Evolutionary conservation across 306 rosid species (phyloP).

Genomic region (Albizia julibrissin): DNA sequence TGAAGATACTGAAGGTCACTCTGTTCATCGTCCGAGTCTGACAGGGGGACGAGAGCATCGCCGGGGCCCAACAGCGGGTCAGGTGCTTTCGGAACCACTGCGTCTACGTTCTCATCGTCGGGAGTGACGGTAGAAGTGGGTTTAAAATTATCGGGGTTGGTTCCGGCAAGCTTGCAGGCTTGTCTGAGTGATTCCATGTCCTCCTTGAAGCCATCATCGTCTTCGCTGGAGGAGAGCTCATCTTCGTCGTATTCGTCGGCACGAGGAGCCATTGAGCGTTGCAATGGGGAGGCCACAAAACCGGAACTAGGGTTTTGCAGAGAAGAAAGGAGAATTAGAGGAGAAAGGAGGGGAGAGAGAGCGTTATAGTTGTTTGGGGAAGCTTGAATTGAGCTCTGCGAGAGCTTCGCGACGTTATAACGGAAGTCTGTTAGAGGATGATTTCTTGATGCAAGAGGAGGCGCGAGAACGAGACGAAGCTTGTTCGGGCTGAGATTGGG

Average conservation of each 20-base stretch:
- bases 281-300: background rate
- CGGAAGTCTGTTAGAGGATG: background rate
- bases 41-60: conserved; percentile 5
- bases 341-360: background rate
- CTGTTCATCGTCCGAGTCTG: conserved; percentile 32
- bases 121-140: background rate
- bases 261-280: conserved; percentile 45
- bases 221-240: conserved; percentile 32
- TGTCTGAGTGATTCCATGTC: conserved; percentile 71
- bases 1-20: conserved; percentile 51
- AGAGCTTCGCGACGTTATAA: background rate
- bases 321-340: background rate
- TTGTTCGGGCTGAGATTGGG: background rate
- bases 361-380: background rate
- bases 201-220: conserved; percentile 53
- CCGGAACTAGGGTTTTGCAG: background rate
- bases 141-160: conserved; percentile 25
- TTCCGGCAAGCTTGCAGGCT: conserved; percentile 57
- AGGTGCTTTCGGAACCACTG: too few relatives aligned
- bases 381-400: background rate
- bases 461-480: background rate
- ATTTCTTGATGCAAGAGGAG: background rate
- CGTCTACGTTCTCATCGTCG: background rate
- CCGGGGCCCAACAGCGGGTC: conserved; percentile 41
- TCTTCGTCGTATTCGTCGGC: conserved; percentile 34